These are phyloP conservation scores for Poa annua DNA, from an alignment of 176 grass and related monocot genomes.

Conservation along the genomic window DNA sequence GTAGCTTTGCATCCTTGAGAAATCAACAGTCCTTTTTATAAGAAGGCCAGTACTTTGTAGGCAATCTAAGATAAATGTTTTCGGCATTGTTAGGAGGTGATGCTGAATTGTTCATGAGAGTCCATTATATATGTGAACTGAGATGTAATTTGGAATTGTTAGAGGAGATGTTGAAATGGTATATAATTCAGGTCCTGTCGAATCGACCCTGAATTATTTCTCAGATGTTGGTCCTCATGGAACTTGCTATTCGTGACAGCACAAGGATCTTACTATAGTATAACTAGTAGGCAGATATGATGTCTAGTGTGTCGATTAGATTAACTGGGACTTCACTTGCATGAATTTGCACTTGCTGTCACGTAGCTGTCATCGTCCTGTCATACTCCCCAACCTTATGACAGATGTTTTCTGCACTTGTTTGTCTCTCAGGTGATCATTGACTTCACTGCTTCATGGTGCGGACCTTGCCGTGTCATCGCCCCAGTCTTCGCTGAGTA, in stretches of 20 bases:
- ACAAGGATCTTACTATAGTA: background rate
- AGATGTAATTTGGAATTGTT: background rate
- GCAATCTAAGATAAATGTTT: background rate
- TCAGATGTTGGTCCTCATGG: background rate
- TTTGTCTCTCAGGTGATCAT: slow-evolving; percentile 57
- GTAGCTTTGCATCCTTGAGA: background rate
- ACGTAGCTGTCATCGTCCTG: background rate
- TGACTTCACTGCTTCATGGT: slow-evolving; percentile 88
- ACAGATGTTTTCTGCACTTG: background rate
- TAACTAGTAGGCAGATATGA: background rate
- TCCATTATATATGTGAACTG: background rate
- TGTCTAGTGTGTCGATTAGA: background rate
- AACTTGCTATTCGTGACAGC: background rate
- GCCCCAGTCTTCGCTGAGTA: slow-evolving; percentile 57
- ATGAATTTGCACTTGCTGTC: background rate
- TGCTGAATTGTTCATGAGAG: background rate
- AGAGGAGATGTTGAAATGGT: background rate
- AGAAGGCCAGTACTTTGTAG: background rate
- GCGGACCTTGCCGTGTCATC: slow-evolving; percentile 65
- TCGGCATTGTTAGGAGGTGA: background rate
- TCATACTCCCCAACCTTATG: background rate
- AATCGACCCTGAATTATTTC: background rate
- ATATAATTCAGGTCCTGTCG: background rate
- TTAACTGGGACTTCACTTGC: background rate
- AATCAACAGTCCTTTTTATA: background rate